These are phyloP conservation scores for Polyporus tsugae DNA, from an alignment of 1,284 basidiomycete species.

Conservation along the genomic window DNA sequence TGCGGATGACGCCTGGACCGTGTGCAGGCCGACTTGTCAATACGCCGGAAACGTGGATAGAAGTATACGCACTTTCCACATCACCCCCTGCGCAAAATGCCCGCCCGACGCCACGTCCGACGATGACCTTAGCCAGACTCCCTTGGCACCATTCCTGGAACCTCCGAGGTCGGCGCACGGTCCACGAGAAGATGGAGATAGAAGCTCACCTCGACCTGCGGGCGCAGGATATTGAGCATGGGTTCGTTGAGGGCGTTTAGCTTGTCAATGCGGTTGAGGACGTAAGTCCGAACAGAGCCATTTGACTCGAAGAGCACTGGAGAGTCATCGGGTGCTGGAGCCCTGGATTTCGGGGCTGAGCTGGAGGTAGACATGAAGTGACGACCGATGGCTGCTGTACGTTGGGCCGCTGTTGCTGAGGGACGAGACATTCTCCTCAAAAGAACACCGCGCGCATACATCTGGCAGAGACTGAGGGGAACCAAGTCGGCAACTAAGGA, in stretches of 20 bases:
- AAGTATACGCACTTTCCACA: conserved; percentile 74
- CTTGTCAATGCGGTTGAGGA: conserved; percentile 85
- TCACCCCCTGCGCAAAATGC: conserved; percentile 98
- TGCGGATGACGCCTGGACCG: conserved; percentile 59
- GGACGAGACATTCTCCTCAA: conserved; percentile 56
- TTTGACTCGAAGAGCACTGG: conserved; percentile 77
- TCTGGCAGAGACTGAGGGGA: conserved; percentile 18
- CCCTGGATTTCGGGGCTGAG: conserved; percentile 18
- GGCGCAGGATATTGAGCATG: conserved; percentile 82
- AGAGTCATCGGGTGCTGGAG: conserved; percentile 46
- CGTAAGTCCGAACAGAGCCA: conserved; percentile 70
- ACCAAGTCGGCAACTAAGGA: conserved; percentile 6
- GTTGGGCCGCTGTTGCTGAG: conserved; percentile 48
- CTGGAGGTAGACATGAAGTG: conserved; percentile 65
- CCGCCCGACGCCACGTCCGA: conserved; percentile 80
- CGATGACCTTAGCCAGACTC: conserved; percentile 78
- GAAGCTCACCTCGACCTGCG: conserved; percentile 74
- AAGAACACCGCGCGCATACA: conserved; percentile 35
- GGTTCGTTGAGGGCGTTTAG: conserved; percentile 87
- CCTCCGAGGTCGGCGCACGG: neutral
- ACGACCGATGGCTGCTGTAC: conserved; percentile 63
- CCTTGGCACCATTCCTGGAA: conserved; percentile 82
- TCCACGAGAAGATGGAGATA: conserved; percentile 9
- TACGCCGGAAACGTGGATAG: conserved; percentile 16
- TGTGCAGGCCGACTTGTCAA: conserved; percentile 9